Evolutionary conservation across 2,329 filamentous ascomycete genomes (phyloP).

Genomic region (Drechslera avenae): DNA sequence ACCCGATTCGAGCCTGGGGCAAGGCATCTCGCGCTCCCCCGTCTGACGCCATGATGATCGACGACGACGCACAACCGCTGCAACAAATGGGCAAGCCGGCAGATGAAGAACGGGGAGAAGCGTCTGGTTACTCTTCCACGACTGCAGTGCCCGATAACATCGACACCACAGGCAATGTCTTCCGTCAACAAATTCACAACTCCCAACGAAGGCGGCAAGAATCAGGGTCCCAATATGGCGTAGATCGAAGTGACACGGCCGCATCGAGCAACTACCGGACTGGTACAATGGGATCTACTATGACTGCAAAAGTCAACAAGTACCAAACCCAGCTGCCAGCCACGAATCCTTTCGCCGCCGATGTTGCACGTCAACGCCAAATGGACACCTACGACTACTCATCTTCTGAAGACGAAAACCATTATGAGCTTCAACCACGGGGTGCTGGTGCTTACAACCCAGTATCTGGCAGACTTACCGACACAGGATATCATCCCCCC

Average conservation of each 20-base stretch:
- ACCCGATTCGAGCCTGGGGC: conserved; percentile 64
- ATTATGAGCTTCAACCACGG: conserved; percentile 42
- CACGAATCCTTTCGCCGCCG: conserved; percentile 40
- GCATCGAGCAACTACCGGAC: conserved; percentile 37
- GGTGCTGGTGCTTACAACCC: conserved; percentile 37
- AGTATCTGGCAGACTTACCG: conserved; percentile 39
- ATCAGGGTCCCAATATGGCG: conserved; percentile 26
- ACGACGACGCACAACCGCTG: conserved; percentile 42
- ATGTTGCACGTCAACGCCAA: conserved; percentile 29
- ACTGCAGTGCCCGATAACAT: conserved; percentile 23
- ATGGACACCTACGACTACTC: conserved; percentile 47
- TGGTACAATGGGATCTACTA: conserved; percentile 31
- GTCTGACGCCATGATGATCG: conserved; percentile 28
- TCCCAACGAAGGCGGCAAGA: conserved; percentile 45
- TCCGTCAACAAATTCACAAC: conserved; percentile 46
- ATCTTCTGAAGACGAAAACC: conserved; percentile 47
- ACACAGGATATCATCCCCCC: conserved; percentile 45
- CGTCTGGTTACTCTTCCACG: conserved; percentile 38
- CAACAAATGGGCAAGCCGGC: conserved; percentile 31
- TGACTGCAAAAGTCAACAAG: conserved; percentile 38
- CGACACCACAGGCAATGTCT: conserved; percentile 42
- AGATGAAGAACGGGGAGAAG: conserved; percentile 42
- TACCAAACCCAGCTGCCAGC: conserved; percentile 43
- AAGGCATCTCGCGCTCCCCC: conserved; percentile 44
- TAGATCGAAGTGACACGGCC: conserved; percentile 41